A percentile compares a stretch with the other conserved stretches of the same genome.
phyloP scores from a whole-genome alignment of 192 early-diverging fungal species.

The Podila verticillata region DNA sequence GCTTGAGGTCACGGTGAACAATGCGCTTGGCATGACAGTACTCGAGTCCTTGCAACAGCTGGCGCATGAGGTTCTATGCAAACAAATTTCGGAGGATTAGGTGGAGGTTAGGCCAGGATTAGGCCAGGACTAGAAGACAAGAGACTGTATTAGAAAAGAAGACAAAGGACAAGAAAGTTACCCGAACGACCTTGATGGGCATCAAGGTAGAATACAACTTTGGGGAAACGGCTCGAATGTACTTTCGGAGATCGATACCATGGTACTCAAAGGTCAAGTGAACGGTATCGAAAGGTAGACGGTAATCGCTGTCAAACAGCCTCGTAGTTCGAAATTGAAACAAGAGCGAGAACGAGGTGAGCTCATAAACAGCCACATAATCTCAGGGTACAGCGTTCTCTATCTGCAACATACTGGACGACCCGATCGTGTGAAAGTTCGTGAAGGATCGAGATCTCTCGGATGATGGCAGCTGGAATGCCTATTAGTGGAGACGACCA shows the following conservation, averaged over 20 bases:
- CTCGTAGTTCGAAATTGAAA: background rate
- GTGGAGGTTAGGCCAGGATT: no score
- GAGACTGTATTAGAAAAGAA: no score
- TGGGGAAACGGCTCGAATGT: background rate
- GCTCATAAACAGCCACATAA: background rate
- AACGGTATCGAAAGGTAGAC: constrained; percentile 79
- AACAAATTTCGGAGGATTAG: no score
- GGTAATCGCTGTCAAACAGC: background rate
- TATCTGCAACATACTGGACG: constrained; percentile 78
- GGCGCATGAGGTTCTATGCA: constrained; percentile 64
- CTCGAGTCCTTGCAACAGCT: constrained; percentile 85
- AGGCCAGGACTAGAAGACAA: no score
- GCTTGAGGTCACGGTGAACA: constrained; percentile 96
- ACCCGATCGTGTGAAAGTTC: constrained; percentile 79
- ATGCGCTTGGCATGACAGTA: constrained; percentile 95
- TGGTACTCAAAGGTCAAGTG: constrained; percentile 89
- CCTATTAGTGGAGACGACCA: constrained; percentile 60
- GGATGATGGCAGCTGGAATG: constrained; percentile 75
- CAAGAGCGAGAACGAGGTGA: background rate
- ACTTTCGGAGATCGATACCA: constrained; percentile 63
- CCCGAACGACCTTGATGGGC: constrained; percentile 1
- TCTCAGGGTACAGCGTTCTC: constrained; percentile 43
- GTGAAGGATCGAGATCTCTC: constrained; percentile 83
- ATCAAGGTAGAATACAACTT: background rate
- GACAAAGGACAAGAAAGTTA: background rate